A percentile compares a stretch with the other conserved stretches of the same genome.
Evolutionary conservation across 2,329 filamentous ascomycete genomes (phyloP).

Genomic region (Leptographium wingfieldii): DNA sequence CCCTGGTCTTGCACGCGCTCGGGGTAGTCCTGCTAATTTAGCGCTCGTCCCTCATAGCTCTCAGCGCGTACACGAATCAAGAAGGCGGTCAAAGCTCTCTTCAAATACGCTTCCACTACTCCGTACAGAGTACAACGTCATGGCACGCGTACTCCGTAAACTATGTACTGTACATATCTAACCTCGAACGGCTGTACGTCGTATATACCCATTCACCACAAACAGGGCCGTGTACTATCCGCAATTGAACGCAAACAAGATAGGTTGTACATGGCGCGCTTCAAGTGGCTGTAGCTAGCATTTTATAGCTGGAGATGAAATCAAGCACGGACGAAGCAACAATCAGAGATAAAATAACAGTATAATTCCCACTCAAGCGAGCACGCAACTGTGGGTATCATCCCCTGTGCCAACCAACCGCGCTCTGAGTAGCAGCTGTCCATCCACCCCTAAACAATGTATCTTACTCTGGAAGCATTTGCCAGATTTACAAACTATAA

Average conservation of each 20-base stretch:
- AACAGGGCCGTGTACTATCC: too few species aligned
- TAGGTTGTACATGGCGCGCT: neutral
- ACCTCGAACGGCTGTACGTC: too few species aligned
- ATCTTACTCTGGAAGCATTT: neutral
- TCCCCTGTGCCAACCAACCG: constrained; percentile 2
- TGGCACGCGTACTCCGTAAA: too few species aligned
- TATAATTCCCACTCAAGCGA: neutral
- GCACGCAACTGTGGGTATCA: constrained; percentile 5
- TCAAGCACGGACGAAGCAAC: neutral
- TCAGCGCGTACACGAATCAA: neutral
- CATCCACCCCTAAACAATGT: neutral
- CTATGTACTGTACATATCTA: too few species aligned
- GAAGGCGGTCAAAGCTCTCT: neutral
- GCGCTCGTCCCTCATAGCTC: neutral
- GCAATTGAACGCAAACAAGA: too few species aligned
- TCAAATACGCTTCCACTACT: neutral
- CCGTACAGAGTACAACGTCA: too few species aligned
- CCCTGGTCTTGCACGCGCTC: neutral
- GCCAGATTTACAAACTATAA: neutral
- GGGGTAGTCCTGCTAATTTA: neutral
- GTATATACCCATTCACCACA: too few species aligned
- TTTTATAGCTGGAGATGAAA: too few species aligned
- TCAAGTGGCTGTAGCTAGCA: too few species aligned
- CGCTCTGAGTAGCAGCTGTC: neutral
- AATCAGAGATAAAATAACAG: neutral